Percentiles rank a stretch among this genome's conserved stretches.
Conservation (phyloP, 352 stramenopile species). For the Peronospora belbahrii region DNA sequence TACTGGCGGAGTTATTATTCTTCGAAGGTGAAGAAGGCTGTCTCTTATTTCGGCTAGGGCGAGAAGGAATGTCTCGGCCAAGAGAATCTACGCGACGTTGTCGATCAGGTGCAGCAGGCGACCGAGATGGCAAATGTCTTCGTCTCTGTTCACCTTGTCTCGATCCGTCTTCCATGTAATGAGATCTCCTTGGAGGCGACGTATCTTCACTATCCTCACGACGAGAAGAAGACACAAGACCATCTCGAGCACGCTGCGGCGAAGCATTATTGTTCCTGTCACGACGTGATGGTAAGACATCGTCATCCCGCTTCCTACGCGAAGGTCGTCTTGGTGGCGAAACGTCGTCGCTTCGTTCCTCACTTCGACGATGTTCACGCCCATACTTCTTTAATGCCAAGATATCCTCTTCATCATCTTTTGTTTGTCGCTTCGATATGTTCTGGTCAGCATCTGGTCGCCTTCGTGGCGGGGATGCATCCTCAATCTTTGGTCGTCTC, state of each 20-base stretch:
- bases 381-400: slow-evolving; percentile 20
- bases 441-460: not conserved
- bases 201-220: slow-evolving; percentile 10
- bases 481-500: slow-evolving; percentile 15
- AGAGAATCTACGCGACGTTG: slow-evolving; percentile 26
- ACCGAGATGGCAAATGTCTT: slow-evolving; percentile 3
- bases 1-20: slow-evolving; percentile 1
- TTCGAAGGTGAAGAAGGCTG: slow-evolving; percentile 2
- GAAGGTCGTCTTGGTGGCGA: slow-evolving; percentile 15
- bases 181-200: slow-evolving; percentile 20
- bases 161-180: slow-evolving; percentile 2
- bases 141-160: slow-evolving; percentile 3
- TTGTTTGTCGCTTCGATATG: slow-evolving; percentile 1
- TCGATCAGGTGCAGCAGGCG: slow-evolving; percentile 8
- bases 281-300: slow-evolving; percentile 14
- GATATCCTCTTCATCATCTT: slow-evolving; percentile 8
- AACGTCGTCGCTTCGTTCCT: slow-evolving; percentile 3
- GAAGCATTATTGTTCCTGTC: not conserved
- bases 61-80: slow-evolving; percentile 19
- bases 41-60: slow-evolving; percentile 5
- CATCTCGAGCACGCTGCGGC: not conserved
- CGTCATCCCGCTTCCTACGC: slow-evolving; percentile 1
- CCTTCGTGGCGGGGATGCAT: slow-evolving; percentile 28
- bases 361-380: not conserved
- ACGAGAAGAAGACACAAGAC: slow-evolving; percentile 18